These are phyloP conservation scores for Ambrosia hybrid DNA, from an alignment of 140 eudicot species.

Conservation along the genomic window DNA sequence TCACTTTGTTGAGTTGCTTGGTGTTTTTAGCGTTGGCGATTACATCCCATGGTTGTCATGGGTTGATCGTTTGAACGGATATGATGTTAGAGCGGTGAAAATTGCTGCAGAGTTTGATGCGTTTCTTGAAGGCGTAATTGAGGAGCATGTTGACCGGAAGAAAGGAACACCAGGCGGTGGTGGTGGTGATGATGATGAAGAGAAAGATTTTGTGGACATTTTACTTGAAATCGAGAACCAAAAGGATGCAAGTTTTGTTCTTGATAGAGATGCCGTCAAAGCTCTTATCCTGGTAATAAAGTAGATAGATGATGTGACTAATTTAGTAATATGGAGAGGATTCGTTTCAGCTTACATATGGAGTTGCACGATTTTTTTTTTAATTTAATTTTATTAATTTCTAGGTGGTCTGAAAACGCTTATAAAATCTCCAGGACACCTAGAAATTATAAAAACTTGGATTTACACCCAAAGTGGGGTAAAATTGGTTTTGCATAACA, in stretches of 20 bases:
- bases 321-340: too few species aligned
- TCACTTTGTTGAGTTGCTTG: neutral
- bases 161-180: neutral
- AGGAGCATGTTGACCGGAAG: conserved; percentile 15
- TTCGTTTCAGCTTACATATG: too few species aligned
- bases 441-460: too few species aligned
- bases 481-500: too few species aligned
- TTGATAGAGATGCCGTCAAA: conserved; percentile 23
- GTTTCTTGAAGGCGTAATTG: conserved; percentile 14
- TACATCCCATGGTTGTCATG: conserved; percentile 30
- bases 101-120: conserved; percentile 18
- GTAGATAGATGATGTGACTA: too few species aligned
- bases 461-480: too few species aligned
- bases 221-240: conserved; percentile 10
- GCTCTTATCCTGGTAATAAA: conserved; percentile 20
- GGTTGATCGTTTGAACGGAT: conserved; percentile 15
- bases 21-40: conserved; percentile 9
- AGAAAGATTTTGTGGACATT: conserved; percentile 22
- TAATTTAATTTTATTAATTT: too few species aligned
- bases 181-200: neutral
- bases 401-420: too few species aligned
- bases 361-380: too few species aligned
- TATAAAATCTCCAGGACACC: too few species aligned
- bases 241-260: conserved; percentile 17
- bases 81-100: too few species aligned